Evolutionary conservation across 2,329 filamentous ascomycete species (phyloP).

Genomic region (Chaetomiaceae sp.): DNA sequence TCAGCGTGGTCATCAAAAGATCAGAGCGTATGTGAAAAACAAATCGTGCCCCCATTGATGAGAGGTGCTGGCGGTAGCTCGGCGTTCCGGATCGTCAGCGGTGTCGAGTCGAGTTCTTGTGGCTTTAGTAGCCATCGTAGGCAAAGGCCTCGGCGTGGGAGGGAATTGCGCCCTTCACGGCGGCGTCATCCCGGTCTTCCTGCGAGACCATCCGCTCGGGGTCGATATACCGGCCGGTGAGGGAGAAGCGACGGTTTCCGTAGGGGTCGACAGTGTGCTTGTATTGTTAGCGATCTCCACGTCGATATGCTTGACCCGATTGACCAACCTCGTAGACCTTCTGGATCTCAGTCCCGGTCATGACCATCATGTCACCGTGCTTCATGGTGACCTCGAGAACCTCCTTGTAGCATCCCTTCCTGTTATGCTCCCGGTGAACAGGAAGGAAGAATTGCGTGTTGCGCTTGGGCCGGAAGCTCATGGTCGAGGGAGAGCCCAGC

Average conservation of each 20-base stretch:
- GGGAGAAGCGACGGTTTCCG: slow-evolving; percentile 50
- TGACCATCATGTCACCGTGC: slow-evolving; percentile 61
- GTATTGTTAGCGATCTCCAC: slow-evolving; percentile 21
- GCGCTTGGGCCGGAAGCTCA: slow-evolving; percentile 54
- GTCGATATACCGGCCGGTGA: slow-evolving; percentile 51
- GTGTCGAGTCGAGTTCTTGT: neutral
- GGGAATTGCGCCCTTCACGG: slow-evolving; percentile 34
- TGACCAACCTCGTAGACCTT: slow-evolving; percentile 48
- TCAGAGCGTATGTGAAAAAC: too few relatives aligned
- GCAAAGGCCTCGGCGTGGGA: slow-evolving; percentile 24
- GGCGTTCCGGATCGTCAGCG: neutral
- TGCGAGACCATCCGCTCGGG: slow-evolving; percentile 35
- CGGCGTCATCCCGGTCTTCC: slow-evolving; percentile 27
- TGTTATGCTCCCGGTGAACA: neutral
- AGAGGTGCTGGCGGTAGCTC: too few relatives aligned
- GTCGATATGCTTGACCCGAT: too few relatives aligned
- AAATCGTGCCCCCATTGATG: too few relatives aligned
- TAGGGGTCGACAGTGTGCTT: slow-evolving; percentile 49
- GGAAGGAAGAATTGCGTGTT: slow-evolving; percentile 24
- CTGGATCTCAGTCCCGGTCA: slow-evolving; percentile 58
- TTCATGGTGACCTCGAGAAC: slow-evolving; percentile 41
- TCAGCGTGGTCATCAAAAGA: neutral
- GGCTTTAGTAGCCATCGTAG: slow-evolving; percentile 16
- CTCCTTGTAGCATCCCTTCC: slow-evolving; percentile 28
- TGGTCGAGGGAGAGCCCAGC: slow-evolving; percentile 52